Evolutionary conservation across 257 asterid species (phyloP).

Genomic region (Cynanchum wilfordii): DNA sequence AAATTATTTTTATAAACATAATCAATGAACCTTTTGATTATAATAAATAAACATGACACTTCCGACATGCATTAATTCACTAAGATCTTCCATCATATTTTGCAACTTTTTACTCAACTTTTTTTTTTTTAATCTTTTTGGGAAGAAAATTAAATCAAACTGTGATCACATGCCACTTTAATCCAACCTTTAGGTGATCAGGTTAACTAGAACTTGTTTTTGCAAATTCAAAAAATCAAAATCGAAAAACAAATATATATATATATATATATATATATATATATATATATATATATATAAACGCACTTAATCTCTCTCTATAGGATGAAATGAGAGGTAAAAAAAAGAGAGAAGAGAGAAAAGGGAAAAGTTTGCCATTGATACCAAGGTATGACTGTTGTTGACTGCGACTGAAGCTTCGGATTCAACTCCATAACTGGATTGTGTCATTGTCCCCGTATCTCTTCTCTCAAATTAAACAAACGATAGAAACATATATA

Average conservation of each 20-base stretch:
- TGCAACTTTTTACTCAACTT: not conserved
- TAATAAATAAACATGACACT: no score
- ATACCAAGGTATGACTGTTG: constrained; percentile 11
- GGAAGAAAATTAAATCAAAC: no score
- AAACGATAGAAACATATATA: not conserved
- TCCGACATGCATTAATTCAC: no score
- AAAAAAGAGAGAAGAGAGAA: not conserved
- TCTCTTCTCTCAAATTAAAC: not conserved
- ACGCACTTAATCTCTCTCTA: not conserved
- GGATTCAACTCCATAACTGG: not conserved
- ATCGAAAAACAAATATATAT: not conserved
- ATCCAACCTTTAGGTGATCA: not conserved
- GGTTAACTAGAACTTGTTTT: not conserved
- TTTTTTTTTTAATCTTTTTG: not conserved
- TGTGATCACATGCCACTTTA: not conserved
- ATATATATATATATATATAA: not conserved
- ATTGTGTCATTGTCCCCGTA: constrained; percentile 17
- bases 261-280: not conserved
- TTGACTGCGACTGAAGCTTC: constrained; percentile 1
- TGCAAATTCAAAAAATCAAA: not conserved
- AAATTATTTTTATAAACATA: no score
- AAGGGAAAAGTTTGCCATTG: not conserved
- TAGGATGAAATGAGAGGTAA: not conserved
- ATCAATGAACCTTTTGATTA: no score
- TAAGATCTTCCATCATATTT: no score